A percentile compares a stretch with the other conserved stretches of the same genome.
These are phyloP conservation scores for Fabrea salina DNA, from an alignment of 169 alveolate genomes.

Conservation along the genomic window DNA sequence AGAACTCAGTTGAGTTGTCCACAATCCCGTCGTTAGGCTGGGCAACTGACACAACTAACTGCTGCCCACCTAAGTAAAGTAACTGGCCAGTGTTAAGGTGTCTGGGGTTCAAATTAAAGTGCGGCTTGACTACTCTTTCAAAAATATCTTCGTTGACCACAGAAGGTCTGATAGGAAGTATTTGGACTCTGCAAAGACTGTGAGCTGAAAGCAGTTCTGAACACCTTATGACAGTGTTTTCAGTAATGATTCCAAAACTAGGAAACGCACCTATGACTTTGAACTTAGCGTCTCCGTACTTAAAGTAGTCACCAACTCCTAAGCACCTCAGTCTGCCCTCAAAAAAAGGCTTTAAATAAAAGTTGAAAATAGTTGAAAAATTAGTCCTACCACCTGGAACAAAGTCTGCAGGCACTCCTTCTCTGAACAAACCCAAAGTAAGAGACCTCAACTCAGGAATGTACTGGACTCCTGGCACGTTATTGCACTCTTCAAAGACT, in stretches of 20 bases:
- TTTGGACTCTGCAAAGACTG: not conserved
- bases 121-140: not conserved
- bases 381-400: constrained; percentile 5
- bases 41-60: not conserved
- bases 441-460: not conserved
- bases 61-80: not conserved
- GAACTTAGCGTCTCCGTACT: constrained; percentile 26
- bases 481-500: constrained; percentile 4
- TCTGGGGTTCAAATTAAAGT: not conserved
- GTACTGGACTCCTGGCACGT: not conserved
- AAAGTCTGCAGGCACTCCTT: not conserved
- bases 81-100: constrained; percentile 22
- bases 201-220: not conserved
- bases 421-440: constrained; percentile 3
- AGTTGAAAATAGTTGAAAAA: not conserved
- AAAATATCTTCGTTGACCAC: not conserved
- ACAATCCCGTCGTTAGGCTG: constrained; percentile 28
- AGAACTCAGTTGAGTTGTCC: not conserved
- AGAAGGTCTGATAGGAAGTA: not conserved
- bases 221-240: not conserved
- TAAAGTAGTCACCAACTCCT: constrained; percentile 26
- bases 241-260: not conserved
- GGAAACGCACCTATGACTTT: constrained; percentile 33
- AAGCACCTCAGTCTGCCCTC: not conserved
- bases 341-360: constrained; percentile 20